A percentile compares a stretch with the other conserved stretches of the same genome.
Conservation (phyloP, 176 grass and related monocot genomes). For the Oryza officinalis region DNA sequence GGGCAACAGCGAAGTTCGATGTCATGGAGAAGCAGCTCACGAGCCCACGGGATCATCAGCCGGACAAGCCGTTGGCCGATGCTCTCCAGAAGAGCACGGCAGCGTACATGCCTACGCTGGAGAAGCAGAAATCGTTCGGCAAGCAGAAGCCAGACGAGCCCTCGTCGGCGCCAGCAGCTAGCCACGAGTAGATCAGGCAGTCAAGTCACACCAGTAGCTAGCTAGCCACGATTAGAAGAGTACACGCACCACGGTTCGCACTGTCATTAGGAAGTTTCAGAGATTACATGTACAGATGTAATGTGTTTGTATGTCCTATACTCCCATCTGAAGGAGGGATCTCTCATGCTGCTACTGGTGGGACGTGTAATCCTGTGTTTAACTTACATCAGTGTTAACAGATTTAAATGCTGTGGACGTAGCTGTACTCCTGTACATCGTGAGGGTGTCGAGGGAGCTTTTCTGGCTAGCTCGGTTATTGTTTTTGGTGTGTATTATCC, state of each 20-base stretch:
- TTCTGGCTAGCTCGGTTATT: background rate
- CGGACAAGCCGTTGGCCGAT: conserved; percentile 44
- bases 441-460: background rate
- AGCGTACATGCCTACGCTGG: conserved; percentile 57
- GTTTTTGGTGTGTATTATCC: background rate
- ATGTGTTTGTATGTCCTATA: background rate
- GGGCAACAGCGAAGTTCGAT: conserved; percentile 84
- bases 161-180: conserved; percentile 11
- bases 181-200: conserved; percentile 1
- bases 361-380: background rate
- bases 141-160: conserved; percentile 43
- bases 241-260: background rate
- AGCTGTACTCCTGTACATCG: too few species aligned
- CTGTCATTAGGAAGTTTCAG: background rate
- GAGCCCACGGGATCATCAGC: conserved; percentile 61
- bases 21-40: conserved; percentile 73
- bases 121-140: conserved; percentile 68
- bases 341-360: background rate
- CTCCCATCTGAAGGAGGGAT: background rate
- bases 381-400: background rate
- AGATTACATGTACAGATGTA: conserved; percentile 29
- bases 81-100: conserved; percentile 57
- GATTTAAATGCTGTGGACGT: background rate
- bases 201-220: too few species aligned
- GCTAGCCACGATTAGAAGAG: too few species aligned